Evolutionary conservation across 1,139 yeast genomes (phyloP), one percentile per base, ranked within the genome.

Genomic region (Kodamaea fungicola): DNA sequence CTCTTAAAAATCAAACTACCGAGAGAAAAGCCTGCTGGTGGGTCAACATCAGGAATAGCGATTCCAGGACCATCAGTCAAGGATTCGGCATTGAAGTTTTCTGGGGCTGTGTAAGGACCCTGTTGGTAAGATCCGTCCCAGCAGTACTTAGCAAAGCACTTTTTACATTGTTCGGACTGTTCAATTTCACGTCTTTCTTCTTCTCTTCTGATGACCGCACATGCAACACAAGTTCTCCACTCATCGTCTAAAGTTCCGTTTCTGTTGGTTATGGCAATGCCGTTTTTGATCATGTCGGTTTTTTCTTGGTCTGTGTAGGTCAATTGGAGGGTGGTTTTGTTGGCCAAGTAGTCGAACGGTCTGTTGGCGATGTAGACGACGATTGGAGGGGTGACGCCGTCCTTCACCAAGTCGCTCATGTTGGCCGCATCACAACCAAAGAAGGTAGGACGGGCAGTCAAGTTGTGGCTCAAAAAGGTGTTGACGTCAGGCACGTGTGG

Each of bases 201-300:
- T 39, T 83, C 79, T 58, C 96, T 79, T 61, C 88, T 83, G 41
- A 89, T 71, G 38, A 89, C 78, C 7, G 97, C 97, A 69, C 97
- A 89, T 1, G 90, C 87, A 37, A 89, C 76, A 69, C 97, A 89
- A 6, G 83, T 75, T 37, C 76, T 71, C 83, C 89, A 89, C 39
- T 83, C 83, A 2, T 67, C 59, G 52, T 85, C 95, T 30, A 82
- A 64, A 4, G 96, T 84, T 31, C 79, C 64, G 48, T 74, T 72
- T 57, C 88, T 78, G 1, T 95, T 74, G 22, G 85, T 78, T 26
- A 78, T 76, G 56, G 85, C 94, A 56, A 83, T 87, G 8, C 96
- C 97, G 57, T 89, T 89, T 51, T 73, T 65, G 44, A 89, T 78
- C 65, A 88, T 71, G 2, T 71, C 68, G 36, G 68, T 61, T 51